Conservation (phyloP, 2,329 filamentous ascomycete genomes). For the Aspergillus glaucus region DNA sequence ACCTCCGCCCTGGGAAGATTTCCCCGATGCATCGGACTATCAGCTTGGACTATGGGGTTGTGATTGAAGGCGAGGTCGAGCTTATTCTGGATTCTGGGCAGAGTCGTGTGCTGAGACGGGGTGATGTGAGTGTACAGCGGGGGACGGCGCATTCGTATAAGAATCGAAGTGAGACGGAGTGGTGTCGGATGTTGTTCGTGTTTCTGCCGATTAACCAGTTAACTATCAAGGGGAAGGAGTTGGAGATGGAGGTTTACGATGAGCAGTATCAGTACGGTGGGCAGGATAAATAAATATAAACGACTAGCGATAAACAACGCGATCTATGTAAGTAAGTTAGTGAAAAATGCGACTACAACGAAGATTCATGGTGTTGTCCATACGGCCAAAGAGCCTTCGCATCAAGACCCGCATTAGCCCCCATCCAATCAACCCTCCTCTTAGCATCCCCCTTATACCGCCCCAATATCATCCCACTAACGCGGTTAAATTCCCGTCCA, state of each 20-base stretch:
- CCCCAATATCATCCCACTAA: background rate
- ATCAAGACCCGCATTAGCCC: background rate
- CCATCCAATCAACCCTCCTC: background rate
- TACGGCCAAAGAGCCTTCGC: background rate
- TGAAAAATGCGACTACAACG: background rate
- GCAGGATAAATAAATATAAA: background rate
- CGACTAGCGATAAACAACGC: background rate
- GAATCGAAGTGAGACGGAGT: conserved; percentile 20
- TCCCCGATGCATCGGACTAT: conserved; percentile 34
- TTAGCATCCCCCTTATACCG: background rate
- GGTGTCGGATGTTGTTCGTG: conserved; percentile 28
- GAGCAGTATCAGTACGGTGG: conserved; percentile 13
- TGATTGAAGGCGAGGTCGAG: conserved; percentile 33
- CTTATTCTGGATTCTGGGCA: conserved; percentile 32
- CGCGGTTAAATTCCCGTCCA: background rate
- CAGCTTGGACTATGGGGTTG: conserved; percentile 32
- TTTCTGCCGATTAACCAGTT: conserved; percentile 25
- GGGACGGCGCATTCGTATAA: conserved; percentile 27
- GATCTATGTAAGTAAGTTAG: background rate
- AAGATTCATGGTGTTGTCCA: background rate
- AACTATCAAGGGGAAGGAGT: conserved; percentile 44
- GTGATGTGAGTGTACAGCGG: conserved; percentile 31
- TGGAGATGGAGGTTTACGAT: conserved; percentile 42
- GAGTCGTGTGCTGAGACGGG: conserved; percentile 22
- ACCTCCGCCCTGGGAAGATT: conserved; percentile 26